Percentiles rank a stretch among this genome's conserved stretches.
These are phyloP conservation scores for Claviceps maximensis DNA, from an alignment of 2,329 filamentous ascomycete genomes.

Conservation along the genomic window DNA sequence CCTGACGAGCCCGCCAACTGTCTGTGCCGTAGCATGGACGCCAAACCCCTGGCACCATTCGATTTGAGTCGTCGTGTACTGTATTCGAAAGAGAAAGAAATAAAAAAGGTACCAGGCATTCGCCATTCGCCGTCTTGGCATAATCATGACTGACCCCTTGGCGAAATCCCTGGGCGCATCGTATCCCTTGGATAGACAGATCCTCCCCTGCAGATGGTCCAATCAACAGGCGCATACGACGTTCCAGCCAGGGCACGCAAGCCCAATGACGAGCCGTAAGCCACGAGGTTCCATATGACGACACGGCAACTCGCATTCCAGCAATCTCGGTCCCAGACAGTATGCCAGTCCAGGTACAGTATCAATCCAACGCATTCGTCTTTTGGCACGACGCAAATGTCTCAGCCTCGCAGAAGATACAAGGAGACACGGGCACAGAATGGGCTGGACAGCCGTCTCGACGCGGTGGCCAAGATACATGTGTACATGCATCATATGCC, in stretches of 20 bases:
- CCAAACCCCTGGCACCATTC: neutral
- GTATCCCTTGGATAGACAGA: neutral
- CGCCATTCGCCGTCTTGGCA: neutral
- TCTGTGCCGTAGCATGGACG: no score
- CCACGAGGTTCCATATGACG: constrained; percentile 3
- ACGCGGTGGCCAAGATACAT: no score
- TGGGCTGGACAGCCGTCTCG: neutral
- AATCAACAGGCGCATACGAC: constrained; percentile 4
- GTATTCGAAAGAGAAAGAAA: neutral
- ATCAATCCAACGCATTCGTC: no score
- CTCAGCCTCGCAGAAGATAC: neutral
- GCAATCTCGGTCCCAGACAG: neutral
- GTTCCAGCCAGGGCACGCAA: constrained; percentile 1
- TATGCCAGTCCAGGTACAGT: no score
- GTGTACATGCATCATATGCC: no score
- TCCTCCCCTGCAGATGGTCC: neutral
- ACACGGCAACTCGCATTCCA: constrained; percentile 5
- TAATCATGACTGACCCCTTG: neutral
- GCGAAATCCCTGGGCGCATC: neutral
- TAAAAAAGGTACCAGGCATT: neutral
- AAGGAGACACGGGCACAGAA: neutral
- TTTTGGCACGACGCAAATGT: neutral
- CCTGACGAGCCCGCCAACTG: neutral
- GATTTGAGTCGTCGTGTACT: neutral
- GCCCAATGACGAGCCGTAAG: neutral